Conservation (phyloP, 2,329 filamentous ascomycete species). For the Fusarium palustre region DNA sequence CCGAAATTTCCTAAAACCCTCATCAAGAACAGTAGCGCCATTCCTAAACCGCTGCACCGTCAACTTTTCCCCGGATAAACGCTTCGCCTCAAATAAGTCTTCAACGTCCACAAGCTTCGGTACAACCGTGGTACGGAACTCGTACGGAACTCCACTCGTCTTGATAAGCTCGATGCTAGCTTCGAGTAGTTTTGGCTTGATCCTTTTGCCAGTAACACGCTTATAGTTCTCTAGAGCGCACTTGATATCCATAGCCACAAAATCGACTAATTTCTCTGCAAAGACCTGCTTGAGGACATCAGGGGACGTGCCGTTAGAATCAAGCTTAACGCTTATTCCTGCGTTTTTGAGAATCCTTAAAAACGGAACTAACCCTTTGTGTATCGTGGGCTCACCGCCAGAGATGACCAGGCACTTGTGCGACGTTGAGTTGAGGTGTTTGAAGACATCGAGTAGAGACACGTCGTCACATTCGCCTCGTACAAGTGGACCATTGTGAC, state of each 20-base stretch:
- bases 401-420: constrained; percentile 42
- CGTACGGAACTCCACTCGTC: constrained; percentile 30
- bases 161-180: constrained; percentile 39
- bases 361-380: constrained; percentile 38
- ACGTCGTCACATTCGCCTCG: constrained; percentile 33
- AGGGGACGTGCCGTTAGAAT: constrained; percentile 38
- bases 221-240: constrained; percentile 43
- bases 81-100: constrained; percentile 42
- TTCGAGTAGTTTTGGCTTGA: constrained; percentile 32
- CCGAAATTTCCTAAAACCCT: constrained; percentile 7
- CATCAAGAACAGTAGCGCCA: constrained; percentile 13
- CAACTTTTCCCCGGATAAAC: constrained; percentile 36
- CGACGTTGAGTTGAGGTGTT: constrained; percentile 26
- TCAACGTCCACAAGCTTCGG: constrained; percentile 39
- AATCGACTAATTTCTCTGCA: constrained; percentile 27
- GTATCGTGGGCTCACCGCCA: constrained; percentile 42
- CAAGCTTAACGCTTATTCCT: constrained; percentile 33
- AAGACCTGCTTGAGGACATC: constrained; percentile 10
- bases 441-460: constrained; percentile 29
- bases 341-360: constrained; percentile 32
- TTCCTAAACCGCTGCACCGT: constrained; percentile 42
- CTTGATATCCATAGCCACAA: constrained; percentile 45
- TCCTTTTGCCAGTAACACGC: constrained; percentile 32
- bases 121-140: constrained; percentile 43
- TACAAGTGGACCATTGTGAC: constrained; percentile 40